Conservation (phyloP, 805 yeast species). For the Saccharomycopsis sp. region DNA sequence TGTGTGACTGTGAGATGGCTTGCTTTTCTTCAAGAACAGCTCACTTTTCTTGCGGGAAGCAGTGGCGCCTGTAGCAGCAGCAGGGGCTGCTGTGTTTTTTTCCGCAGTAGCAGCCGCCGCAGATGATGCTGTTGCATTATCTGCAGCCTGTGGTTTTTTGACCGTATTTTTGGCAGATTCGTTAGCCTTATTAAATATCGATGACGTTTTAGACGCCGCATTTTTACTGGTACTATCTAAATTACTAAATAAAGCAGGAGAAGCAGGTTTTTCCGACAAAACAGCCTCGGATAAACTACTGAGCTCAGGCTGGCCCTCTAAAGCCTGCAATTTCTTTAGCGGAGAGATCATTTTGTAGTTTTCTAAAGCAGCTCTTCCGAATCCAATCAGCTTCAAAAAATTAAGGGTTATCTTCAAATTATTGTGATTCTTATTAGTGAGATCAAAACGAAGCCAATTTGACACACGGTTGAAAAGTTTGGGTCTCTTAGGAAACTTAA, state of each 20-base stretch:
- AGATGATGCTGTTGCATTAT: no score
- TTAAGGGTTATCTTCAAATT: constrained; percentile 9
- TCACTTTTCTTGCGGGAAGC: not conserved
- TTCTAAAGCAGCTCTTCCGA: constrained; percentile 8
- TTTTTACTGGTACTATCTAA: not conserved
- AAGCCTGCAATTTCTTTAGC: constrained; percentile 9
- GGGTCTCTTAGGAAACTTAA: constrained; percentile 12
- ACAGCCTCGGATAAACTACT: not conserved
- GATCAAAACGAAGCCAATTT: constrained; percentile 21
- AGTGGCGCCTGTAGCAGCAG: not conserved
- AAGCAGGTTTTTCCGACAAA: not conserved
- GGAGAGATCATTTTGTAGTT: constrained; percentile 16
- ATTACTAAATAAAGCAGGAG: not conserved
- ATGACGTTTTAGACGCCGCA: not conserved
- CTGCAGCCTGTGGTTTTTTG: not conserved
- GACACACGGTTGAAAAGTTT: constrained; percentile 20
- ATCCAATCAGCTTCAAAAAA: constrained; percentile 15
- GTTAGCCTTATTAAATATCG: not conserved
- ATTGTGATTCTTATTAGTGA: constrained; percentile 7
- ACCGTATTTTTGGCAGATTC: not conserved
- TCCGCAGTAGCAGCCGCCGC: constrained; percentile 1
- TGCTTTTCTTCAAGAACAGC: not conserved
- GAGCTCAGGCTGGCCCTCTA: constrained; percentile 13
- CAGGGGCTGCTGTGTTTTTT: not conserved
- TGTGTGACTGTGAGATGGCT: constrained; percentile 12